Evolutionary conservation across 2,329 filamentous ascomycete species (phyloP).

Genomic region (Phialemoniopsis sp.): DNA sequence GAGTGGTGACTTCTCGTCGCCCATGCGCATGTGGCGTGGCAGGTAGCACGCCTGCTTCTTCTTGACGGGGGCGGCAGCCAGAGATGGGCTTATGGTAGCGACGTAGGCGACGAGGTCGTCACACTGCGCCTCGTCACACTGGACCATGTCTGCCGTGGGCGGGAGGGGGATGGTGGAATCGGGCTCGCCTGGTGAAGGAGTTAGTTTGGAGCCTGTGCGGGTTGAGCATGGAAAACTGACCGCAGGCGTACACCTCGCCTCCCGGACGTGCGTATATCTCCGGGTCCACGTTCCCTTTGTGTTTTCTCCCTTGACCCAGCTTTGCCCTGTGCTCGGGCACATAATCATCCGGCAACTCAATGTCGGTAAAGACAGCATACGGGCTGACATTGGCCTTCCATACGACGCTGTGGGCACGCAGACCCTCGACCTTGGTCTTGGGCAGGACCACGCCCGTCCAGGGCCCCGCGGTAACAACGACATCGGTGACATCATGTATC

Average conservation of each 20-base stretch:
- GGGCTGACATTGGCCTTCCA: conserved; percentile 63
- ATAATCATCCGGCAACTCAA: conserved; percentile 66
- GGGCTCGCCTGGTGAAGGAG: conserved; percentile 55
- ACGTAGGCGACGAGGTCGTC: conserved; percentile 84
- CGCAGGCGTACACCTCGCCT: conserved; percentile 89
- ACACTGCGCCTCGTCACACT: conserved; percentile 71
- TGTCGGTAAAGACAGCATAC: conserved; percentile 83
- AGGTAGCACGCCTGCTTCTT: conserved; percentile 90
- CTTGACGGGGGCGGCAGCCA: conserved; percentile 66
- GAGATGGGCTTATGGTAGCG: conserved; percentile 55
- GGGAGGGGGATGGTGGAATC: conserved; percentile 75
- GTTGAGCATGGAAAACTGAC: conserved; percentile 40
- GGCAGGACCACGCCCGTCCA: conserved; percentile 61
- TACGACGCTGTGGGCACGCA: conserved; percentile 63
- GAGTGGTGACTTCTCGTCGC: conserved; percentile 64
- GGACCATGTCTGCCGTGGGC: conserved; percentile 67
- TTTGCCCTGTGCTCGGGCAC: conserved; percentile 43
- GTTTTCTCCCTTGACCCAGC: conserved; percentile 45
- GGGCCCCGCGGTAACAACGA: conserved; percentile 53
- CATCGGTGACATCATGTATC: conserved; percentile 44
- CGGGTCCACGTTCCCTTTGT: conserved; percentile 67
- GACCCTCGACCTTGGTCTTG: conserved; percentile 49
- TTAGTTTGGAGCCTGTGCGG: too few species aligned
- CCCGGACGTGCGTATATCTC: conserved; percentile 93
- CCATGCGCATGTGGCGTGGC: conserved; percentile 64